Percentiles rank a stretch among this genome's conserved stretches.
Conservation (phyloP, 495 filamentous ascomycete species). For the Bacidia gigantensis region DNA sequence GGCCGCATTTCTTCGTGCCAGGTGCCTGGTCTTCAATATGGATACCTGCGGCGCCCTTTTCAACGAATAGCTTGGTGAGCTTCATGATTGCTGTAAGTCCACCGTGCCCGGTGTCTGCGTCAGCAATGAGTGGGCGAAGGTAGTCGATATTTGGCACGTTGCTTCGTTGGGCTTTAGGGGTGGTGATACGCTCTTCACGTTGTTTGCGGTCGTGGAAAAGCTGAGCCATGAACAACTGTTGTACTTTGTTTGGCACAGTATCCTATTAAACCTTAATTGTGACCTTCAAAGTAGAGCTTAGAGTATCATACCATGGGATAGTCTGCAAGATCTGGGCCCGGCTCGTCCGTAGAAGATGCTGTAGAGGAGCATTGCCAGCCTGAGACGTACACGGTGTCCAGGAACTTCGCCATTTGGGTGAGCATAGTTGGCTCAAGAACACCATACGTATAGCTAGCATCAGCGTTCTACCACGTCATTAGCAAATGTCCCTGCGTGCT, state of each 20-base stretch:
- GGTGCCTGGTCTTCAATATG: slow-evolving; percentile 98
- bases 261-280: slow-evolving; percentile 39
- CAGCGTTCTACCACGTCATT: too few species aligned
- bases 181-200: slow-evolving; percentile 79
- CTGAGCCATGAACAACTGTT: slow-evolving; percentile 93
- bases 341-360: slow-evolving; percentile 85
- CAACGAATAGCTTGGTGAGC: slow-evolving; percentile 92
- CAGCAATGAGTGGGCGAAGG: slow-evolving; percentile 88
- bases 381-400: slow-evolving; percentile 96
- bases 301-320: slow-evolving; percentile 70
- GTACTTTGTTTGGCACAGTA: slow-evolving; percentile 95
- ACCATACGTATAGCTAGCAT: slow-evolving; percentile 88
- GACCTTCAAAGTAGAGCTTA: background rate
- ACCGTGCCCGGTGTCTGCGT: slow-evolving; percentile 95
- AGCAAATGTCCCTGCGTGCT: background rate
- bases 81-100: slow-evolving; percentile 98
- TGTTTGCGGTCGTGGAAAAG: slow-evolving; percentile 99
- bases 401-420: slow-evolving; percentile 97
- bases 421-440: slow-evolving; percentile 96
- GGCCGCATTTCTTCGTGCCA: slow-evolving; percentile 97
- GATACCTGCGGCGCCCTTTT: slow-evolving; percentile 93
- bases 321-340: slow-evolving; percentile 93
- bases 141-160: slow-evolving; percentile 80
- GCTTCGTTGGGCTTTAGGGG: slow-evolving; percentile 55
- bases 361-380: slow-evolving; percentile 98